phyloP scores from a whole-genome alignment of 164 flowering plant genomes.

The Magnolia sinica region DNA sequence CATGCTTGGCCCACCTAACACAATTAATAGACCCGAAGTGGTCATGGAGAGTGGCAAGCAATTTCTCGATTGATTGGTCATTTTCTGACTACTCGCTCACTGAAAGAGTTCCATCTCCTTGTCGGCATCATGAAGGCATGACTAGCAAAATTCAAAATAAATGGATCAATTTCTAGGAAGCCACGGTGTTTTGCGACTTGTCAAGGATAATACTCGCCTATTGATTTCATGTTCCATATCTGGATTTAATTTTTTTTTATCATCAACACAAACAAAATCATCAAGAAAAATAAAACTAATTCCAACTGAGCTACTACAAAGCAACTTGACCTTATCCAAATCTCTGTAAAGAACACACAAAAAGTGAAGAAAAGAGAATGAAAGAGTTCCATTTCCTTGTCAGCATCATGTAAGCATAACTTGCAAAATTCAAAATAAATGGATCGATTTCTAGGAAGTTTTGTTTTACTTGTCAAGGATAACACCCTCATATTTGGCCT shows the following conservation, averaged over 20 bases:
- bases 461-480: not conserved
- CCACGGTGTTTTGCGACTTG: conserved; percentile 24
- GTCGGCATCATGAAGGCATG: too few species aligned
- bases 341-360: too few species aligned
- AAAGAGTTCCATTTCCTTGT: too few species aligned
- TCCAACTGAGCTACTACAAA: too few species aligned
- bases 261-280: too few species aligned
- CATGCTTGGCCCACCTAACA: conserved; percentile 98
- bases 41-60: conserved; percentile 94
- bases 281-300: too few species aligned
- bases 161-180: not conserved
- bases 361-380: too few species aligned
- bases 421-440: too few species aligned
- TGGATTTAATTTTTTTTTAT: conserved; percentile 25
- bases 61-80: conserved; percentile 57
- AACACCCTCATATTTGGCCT: conserved; percentile 28
- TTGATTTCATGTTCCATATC: conserved; percentile 93
- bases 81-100: conserved; percentile 47
- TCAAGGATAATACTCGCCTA: conserved; percentile 31
- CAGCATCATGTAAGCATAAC: too few species aligned
- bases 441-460: too few species aligned
- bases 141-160: too few species aligned
- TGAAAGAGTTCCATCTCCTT: conserved; percentile 11
- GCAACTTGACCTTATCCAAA: too few species aligned
- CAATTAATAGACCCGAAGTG: conserved; percentile 99